Conservation (phyloP, 139 green algal species). For the Chlamydomonas incerta region DNA sequence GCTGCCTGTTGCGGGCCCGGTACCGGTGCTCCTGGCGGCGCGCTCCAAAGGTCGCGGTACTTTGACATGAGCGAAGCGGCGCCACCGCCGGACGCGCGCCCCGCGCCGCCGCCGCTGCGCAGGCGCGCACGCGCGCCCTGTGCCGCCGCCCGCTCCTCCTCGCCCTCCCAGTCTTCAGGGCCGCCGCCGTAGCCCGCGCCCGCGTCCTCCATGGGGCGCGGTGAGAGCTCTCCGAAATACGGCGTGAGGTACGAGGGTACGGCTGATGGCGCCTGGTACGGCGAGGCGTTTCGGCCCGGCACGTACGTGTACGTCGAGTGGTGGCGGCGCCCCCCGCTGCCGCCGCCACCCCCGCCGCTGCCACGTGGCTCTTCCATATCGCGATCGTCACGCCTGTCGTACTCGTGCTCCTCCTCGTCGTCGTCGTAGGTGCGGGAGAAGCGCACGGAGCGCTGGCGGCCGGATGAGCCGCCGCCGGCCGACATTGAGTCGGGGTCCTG, state of each 20-base stretch:
- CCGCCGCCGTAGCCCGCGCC: not conserved
- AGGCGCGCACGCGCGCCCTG: no score
- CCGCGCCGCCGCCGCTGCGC: not conserved
- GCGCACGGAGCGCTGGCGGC: no score
- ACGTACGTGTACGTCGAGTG: slow-evolving; percentile 22
- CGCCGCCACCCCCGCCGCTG: not conserved
- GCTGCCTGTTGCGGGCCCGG: no score
- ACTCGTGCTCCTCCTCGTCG: not conserved
- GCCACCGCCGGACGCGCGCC: not conserved
- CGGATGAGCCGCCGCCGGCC: no score
- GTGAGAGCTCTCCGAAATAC: not conserved
- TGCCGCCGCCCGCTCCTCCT: not conserved
- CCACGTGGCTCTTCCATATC: not conserved
- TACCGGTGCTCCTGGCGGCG: no score
- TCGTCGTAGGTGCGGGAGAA: no score
- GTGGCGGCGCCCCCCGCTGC: not conserved
- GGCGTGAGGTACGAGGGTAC: not conserved
- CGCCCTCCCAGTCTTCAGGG: no score
- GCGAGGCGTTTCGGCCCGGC: no score
- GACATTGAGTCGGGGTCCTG: no score
- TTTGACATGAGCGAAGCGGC: not conserved
- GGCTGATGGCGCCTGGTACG: not conserved
- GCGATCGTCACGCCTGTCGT: not conserved
- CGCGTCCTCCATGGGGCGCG: no score
- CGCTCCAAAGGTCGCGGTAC: not conserved